Percentiles rank a stretch among this genome's conserved stretches.
Conservation (phyloP, 495 filamentous ascomycete species). For the Penicillium ochrochloron region DNA sequence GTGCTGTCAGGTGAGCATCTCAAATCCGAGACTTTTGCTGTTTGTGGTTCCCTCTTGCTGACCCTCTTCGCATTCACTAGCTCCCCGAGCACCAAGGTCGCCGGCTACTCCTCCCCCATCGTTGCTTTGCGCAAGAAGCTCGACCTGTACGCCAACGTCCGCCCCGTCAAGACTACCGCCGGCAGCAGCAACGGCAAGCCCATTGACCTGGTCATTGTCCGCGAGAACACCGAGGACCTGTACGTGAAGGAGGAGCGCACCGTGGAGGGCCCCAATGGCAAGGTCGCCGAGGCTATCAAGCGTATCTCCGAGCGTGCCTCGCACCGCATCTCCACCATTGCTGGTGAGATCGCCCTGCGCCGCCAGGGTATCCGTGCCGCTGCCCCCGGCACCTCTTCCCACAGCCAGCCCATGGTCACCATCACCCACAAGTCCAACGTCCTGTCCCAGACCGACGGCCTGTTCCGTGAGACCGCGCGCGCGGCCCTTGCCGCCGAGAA, state of each 20-base stretch:
- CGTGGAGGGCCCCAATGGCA: constrained; percentile 68
- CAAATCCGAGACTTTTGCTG: not conserved
- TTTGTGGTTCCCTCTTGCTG: not conserved
- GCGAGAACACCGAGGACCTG: constrained; percentile 97
- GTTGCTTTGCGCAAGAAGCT: constrained; percentile 95
- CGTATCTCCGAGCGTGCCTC: constrained; percentile 87
- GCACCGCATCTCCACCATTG: constrained; percentile 84
- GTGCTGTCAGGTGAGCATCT: constrained; percentile 72
- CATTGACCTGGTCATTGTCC: constrained; percentile 96
- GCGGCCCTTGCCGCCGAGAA: constrained; percentile 66
- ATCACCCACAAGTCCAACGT: constrained; percentile 99
- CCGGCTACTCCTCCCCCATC: constrained; percentile 96
- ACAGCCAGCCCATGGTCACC: constrained; percentile 77
- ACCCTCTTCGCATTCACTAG: constrained; percentile 29
- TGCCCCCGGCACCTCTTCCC: constrained; percentile 55
- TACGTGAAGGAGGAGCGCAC: constrained; percentile 98
- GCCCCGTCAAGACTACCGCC: constrained; percentile 85
- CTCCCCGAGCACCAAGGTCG: constrained; percentile 85
- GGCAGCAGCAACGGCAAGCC: constrained; percentile 57
- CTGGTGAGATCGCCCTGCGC: constrained; percentile 89
- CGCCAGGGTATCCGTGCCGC: constrained; percentile 76
- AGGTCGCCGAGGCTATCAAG: constrained; percentile 97
- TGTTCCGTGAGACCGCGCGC: constrained; percentile 84
- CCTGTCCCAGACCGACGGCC: constrained; percentile 91
- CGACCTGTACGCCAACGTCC: constrained; percentile 95